Evolutionary conservation across 2,329 filamentous ascomycete species (phyloP).

Genomic region (Canariomyces notabilis): DNA sequence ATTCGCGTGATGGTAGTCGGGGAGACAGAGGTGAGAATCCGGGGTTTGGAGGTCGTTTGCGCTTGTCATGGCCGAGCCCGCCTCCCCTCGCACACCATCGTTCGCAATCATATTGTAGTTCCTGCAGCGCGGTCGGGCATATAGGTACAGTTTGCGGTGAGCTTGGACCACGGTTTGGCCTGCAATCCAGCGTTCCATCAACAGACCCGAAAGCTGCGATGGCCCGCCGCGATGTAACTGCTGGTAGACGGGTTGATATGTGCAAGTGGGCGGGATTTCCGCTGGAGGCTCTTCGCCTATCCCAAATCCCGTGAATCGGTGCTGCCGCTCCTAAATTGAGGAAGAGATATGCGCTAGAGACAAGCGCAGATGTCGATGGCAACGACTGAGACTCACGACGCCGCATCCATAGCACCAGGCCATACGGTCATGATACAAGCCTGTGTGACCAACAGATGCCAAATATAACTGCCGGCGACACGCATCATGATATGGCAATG

Average conservation of each 20-base stretch:
- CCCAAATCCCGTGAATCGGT: conserved; percentile 19
- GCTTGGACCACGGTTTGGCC: not conserved
- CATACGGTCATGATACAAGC: not conserved
- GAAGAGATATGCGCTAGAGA: no score
- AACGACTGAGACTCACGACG: not conserved
- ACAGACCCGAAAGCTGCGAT: conserved; percentile 24
- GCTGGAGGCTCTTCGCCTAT: conserved; percentile 14
- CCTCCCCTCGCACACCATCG: not conserved
- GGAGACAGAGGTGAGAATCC: not conserved
- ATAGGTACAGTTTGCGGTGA: not conserved
- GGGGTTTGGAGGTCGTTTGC: not conserved
- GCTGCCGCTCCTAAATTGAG: no score
- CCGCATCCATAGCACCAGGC: not conserved
- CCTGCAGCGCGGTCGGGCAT: not conserved
- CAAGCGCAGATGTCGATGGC: not conserved
- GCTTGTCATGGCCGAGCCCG: not conserved
- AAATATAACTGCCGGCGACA: not conserved
- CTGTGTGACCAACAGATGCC: not conserved
- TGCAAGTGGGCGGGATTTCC: conserved; percentile 19
- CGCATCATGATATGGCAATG: not conserved
- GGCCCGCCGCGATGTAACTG: conserved; percentile 27
- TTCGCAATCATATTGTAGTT: no score
- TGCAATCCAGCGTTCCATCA: conserved; percentile 23
- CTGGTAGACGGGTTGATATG: conserved; percentile 3
- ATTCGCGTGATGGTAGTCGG: no score